A percentile compares a stretch with the other conserved stretches of the same genome.
phyloP scores from a whole-genome alignment of 2,329 filamentous ascomycete species.

The Cladophialophora carrionii region DNA sequence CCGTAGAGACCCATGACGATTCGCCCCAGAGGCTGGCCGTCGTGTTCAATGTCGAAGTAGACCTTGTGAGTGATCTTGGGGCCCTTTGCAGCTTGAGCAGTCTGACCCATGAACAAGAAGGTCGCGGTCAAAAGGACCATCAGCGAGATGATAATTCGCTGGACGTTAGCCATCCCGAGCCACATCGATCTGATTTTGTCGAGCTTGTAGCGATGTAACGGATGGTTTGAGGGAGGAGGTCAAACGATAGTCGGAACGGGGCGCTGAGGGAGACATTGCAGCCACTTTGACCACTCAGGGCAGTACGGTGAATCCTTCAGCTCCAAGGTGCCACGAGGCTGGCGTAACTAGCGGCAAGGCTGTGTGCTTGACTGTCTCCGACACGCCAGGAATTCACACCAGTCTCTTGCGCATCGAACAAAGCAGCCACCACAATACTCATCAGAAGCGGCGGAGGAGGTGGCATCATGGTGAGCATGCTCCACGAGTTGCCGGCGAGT shows the following conservation, averaged over 20 bases:
- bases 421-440: not conserved
- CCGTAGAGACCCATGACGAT: slow-evolving; percentile 68
- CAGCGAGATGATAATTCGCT: slow-evolving; percentile 70
- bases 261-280: not conserved
- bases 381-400: not conserved
- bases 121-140: slow-evolving; percentile 76
- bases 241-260: not conserved
- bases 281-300: not conserved
- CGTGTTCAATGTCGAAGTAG: slow-evolving; percentile 68
- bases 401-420: not conserved
- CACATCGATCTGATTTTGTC: slow-evolving; percentile 20
- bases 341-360: not conserved
- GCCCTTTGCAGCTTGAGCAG: slow-evolving; percentile 75
- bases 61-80: slow-evolving; percentile 91
- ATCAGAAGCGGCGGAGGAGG: not conserved
- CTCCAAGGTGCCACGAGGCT: not conserved
- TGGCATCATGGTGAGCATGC: slow-evolving; percentile 1
- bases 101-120: slow-evolving; percentile 75
- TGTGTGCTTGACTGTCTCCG: not conserved
- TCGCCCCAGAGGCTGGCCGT: slow-evolving; percentile 63
- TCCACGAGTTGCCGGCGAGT: not conserved
- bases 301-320: not conserved
- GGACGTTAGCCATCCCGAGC: slow-evolving; percentile 72
- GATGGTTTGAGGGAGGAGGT: not conserved
- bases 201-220: not conserved